Conservation (phyloP, 495 filamentous ascomycete species). For the Hypoxylon lienhwacheense region DNA sequence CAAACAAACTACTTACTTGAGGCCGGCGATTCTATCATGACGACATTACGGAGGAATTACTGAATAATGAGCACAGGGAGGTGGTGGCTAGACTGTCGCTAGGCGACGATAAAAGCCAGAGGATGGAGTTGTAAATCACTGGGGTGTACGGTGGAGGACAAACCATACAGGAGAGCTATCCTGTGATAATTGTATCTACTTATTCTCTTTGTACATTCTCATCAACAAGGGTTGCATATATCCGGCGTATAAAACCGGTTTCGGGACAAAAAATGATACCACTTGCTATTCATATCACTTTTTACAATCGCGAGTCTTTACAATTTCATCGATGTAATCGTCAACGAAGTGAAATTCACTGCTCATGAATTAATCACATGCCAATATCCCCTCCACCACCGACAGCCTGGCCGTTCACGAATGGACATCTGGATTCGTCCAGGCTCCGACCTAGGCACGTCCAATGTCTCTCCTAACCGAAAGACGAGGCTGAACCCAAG, state of each 20-base stretch:
- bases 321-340: too few species aligned
- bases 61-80: too few species aligned
- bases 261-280: constrained; percentile 28
- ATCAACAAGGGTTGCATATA: constrained; percentile 23
- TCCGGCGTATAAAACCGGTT: constrained; percentile 29
- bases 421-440: too few species aligned
- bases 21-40: too few species aligned
- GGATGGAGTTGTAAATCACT: not conserved
- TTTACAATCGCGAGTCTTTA: not conserved
- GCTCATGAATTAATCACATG: not conserved
- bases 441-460: not conserved
- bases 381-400: too few species aligned
- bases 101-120: not conserved
- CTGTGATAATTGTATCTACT: constrained; percentile 7
- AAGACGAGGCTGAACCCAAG: not conserved
- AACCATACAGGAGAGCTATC: constrained; percentile 4
- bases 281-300: constrained; percentile 21
- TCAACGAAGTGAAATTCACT: not conserved
- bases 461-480: not conserved
- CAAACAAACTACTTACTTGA: too few species aligned
- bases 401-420: too few species aligned
- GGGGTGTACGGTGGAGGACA: not conserved
- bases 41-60: too few species aligned
- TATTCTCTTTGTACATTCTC: constrained; percentile 25
- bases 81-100: too few species aligned